Percentiles rank a stretch among this genome's conserved stretches.
Conservation (phyloP, 768 basidiomycete genomes). For the Lactarius indigo region DNA sequence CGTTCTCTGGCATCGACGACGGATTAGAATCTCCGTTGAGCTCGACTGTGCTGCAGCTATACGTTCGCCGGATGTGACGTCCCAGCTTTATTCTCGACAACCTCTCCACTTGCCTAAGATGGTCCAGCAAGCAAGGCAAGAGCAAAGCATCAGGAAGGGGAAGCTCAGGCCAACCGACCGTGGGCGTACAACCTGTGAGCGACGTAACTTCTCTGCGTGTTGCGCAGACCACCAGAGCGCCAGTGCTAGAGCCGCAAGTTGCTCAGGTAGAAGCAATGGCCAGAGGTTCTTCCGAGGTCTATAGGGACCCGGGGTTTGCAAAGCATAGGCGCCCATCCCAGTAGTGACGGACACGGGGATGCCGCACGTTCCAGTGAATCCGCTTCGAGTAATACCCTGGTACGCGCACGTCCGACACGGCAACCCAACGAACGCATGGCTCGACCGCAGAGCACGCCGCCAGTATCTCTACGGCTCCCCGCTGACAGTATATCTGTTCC, state of each 20-base stretch:
- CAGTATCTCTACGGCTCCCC: neutral
- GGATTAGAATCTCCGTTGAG: neutral
- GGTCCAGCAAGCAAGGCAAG: neutral
- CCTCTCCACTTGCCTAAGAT: neutral
- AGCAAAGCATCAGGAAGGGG: neutral
- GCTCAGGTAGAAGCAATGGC: slow-evolving; percentile 2
- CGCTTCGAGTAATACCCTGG: neutral
- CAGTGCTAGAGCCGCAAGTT: neutral
- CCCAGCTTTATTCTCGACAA: neutral
- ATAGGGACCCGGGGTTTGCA: neutral
- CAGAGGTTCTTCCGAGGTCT: neutral
- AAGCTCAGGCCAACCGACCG: neutral
- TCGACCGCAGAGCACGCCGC: neutral
- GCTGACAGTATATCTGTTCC: neutral
- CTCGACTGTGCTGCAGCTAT: neutral
- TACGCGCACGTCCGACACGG: neutral
- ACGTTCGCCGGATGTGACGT: neutral
- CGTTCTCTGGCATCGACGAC: neutral
- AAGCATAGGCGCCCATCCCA: neutral
- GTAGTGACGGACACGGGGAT: neutral
- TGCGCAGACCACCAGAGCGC: neutral
- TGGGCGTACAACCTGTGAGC: neutral
- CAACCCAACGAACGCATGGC: neutral
- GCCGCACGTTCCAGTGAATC: neutral
- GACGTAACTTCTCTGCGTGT: neutral